A percentile compares a stretch with the other conserved stretches of the same genome.
These are phyloP conservation scores for Phytopythium ostracodes DNA, from an alignment of 352 stramenopile species.

Conservation along the genomic window DNA sequence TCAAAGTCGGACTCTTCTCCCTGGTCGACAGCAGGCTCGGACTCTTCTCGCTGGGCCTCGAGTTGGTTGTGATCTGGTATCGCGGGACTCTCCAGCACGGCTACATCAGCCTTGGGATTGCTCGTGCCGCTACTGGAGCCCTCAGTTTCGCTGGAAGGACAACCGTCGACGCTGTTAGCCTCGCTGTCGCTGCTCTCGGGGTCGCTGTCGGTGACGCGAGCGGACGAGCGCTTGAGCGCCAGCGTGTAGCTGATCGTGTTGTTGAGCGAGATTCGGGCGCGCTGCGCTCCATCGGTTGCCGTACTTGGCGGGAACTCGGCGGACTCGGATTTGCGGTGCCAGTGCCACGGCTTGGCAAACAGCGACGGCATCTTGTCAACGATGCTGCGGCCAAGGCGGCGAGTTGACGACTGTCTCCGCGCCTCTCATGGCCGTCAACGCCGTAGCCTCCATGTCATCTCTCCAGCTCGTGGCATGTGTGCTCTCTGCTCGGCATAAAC, in stretches of 20 bases:
- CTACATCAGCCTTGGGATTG: not conserved
- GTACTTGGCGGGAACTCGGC: not conserved
- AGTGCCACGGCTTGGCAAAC: conserved; percentile 1
- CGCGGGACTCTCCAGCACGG: not conserved
- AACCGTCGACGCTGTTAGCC: not conserved
- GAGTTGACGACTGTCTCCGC: conserved; percentile 3
- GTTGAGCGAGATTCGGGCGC: conserved; percentile 1
- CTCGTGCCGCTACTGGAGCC: not conserved
- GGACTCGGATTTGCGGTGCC: not conserved
- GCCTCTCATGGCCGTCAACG: not conserved
- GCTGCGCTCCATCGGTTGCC: not conserved
- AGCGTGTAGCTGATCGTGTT: not conserved
- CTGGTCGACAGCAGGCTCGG: conserved; percentile 3
- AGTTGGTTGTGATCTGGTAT: not conserved
- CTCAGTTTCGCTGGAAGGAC: not conserved
- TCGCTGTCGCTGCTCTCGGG: not conserved
- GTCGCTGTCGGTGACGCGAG: not conserved
- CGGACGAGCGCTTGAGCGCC: not conserved
- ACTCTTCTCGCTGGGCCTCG: not conserved
- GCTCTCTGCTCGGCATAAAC: not conserved
- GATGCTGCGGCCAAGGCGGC: not conserved
- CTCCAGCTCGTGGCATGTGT: not conserved
- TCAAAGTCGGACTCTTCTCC: conserved; percentile 21
- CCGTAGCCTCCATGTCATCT: not conserved
- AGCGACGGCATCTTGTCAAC: not conserved